Percentiles rank a stretch among this genome's conserved stretches.
Conservation (phyloP, 2,329 filamentous ascomycete species). For the Fusarium robinianum region DNA sequence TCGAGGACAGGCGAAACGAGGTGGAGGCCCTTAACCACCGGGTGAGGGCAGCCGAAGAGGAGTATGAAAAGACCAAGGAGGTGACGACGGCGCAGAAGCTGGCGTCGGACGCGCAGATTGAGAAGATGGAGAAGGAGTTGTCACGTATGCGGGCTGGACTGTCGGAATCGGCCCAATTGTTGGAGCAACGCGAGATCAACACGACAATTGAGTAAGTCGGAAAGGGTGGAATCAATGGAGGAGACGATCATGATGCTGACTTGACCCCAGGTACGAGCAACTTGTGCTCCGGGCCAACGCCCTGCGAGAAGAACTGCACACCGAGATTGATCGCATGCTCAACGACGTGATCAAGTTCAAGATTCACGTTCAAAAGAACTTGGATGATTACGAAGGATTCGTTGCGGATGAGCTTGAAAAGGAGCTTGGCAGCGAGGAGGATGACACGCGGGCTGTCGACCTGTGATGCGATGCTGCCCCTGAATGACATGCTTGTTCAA, state of each 20-base stretch:
- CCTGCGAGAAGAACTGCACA: slow-evolving; percentile 95
- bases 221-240: not conserved
- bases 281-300: slow-evolving; percentile 81
- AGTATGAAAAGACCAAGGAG: slow-evolving; percentile 93
- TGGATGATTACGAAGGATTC: slow-evolving; percentile 94
- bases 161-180: slow-evolving; percentile 83
- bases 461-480: slow-evolving; percentile 40
- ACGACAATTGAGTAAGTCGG: slow-evolving; percentile 87
- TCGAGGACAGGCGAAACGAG: slow-evolving; percentile 92
- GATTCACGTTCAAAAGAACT: slow-evolving; percentile 88
- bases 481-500: slow-evolving; percentile 23
- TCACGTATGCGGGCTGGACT: slow-evolving; percentile 85
- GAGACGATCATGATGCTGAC: slow-evolving; percentile 17
- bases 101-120: slow-evolving; percentile 88
- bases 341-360: slow-evolving; percentile 99
- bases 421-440: slow-evolving; percentile 71
- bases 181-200: slow-evolving; percentile 96
- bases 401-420: slow-evolving; percentile 92
- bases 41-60: slow-evolving; percentile 84
- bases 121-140: slow-evolving; percentile 99
- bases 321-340: slow-evolving; percentile 91
- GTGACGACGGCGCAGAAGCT: slow-evolving; percentile 83
- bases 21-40: slow-evolving; percentile 90
- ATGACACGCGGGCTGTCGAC: slow-evolving; percentile 59
- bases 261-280: slow-evolving; percentile 75